Conservation (phyloP, 768 basidiomycete species). For the Amanita jacksonii region DNA sequence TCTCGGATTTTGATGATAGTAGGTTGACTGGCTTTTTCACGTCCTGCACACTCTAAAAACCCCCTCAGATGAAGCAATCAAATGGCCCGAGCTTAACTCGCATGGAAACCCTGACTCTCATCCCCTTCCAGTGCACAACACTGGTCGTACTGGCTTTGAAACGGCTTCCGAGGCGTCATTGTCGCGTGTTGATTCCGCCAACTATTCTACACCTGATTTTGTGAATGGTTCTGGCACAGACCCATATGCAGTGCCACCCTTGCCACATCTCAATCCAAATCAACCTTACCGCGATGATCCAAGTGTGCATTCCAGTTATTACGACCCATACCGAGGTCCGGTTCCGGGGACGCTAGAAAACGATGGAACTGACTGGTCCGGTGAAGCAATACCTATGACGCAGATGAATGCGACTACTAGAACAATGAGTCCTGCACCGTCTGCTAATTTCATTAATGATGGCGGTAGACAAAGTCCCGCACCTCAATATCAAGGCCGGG, state of each 20-base stretch:
- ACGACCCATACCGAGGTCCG: constrained; percentile 80
- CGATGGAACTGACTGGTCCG: constrained; percentile 28
- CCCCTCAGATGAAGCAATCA: constrained; percentile 66
- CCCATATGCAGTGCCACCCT: constrained; percentile 76
- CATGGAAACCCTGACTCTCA: constrained; percentile 44
- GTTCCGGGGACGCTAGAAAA: constrained; percentile 56
- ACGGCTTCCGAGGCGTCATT: constrained; percentile 51
- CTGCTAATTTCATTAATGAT: constrained; percentile 30
- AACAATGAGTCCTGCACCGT: constrained; percentile 35
- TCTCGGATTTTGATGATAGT: constrained; percentile 73
- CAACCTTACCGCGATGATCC: constrained; percentile 74
- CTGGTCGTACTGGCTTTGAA: constrained; percentile 68
- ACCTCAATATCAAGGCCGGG: constrained; percentile 25
- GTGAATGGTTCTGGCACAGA: constrained; percentile 34
- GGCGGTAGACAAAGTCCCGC: constrained; percentile 22
- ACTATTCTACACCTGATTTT: constrained; percentile 44
- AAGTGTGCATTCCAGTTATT: constrained; percentile 36
- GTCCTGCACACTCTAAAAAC: neutral
- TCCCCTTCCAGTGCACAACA: constrained; percentile 58
- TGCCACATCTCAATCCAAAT: constrained; percentile 73
- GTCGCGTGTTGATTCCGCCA: constrained; percentile 39
- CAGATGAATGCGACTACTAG: constrained; percentile 33
- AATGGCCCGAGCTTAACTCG: constrained; percentile 82
- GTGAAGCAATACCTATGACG: constrained; percentile 70
- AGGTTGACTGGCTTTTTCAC: constrained; percentile 23